Percentiles rank a stretch among this genome's conserved stretches.
Evolutionary conservation across 371 early-diverging fungal genomes (phyloP).

Genomic region (Encephalitozoon intestinalis): DNA sequence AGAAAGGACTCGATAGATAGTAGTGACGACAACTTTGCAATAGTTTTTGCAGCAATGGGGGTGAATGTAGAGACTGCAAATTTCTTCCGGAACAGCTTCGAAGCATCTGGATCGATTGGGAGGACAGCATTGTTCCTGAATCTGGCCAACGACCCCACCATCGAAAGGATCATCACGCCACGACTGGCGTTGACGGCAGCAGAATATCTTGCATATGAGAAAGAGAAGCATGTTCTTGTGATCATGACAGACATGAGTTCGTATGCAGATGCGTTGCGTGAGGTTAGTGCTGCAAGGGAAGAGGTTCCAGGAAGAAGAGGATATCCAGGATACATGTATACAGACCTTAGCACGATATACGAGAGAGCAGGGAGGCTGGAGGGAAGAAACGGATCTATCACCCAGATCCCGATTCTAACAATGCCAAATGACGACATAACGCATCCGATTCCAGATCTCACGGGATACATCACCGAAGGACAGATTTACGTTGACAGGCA

Average conservation of each 20-base stretch:
- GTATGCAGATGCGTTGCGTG: slow-evolving; percentile 99
- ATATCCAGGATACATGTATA: slow-evolving; percentile 99
- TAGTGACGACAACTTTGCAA: slow-evolving; percentile 98
- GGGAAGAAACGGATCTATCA: slow-evolving; percentile 96
- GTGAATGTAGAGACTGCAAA: slow-evolving; percentile 99
- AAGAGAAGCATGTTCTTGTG: slow-evolving; percentile 97
- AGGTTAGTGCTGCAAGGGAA: slow-evolving; percentile 96
- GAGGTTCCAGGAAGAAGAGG: slow-evolving; percentile 99
- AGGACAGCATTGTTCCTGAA: slow-evolving; percentile 96
- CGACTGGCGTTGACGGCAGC: slow-evolving; percentile 96
- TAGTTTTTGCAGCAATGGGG: slow-evolving; percentile 99
- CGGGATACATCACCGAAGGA: slow-evolving; percentile 99
- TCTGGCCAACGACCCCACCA: slow-evolving; percentile 99
- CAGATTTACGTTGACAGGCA: slow-evolving; percentile 99
- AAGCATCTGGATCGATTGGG: slow-evolving; percentile 96
- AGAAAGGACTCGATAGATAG: slow-evolving; percentile 90
- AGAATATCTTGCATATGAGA: slow-evolving; percentile 98
- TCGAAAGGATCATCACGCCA: slow-evolving; percentile 99
- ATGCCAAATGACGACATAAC: slow-evolving; percentile 99
- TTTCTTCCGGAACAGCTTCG: slow-evolving; percentile 98
- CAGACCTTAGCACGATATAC: slow-evolving; percentile 97
- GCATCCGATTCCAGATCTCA: slow-evolving; percentile 99
- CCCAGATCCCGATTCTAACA: slow-evolving; percentile 98
- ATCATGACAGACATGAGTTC: slow-evolving; percentile 99
- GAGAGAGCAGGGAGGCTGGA: slow-evolving; percentile 99